A percentile compares a stretch with the other conserved stretches of the same genome.
These are phyloP conservation scores for Anthracocystis panici-leucophaei DNA, from an alignment of 1,284 basidiomycete species.

Conservation along the genomic window DNA sequence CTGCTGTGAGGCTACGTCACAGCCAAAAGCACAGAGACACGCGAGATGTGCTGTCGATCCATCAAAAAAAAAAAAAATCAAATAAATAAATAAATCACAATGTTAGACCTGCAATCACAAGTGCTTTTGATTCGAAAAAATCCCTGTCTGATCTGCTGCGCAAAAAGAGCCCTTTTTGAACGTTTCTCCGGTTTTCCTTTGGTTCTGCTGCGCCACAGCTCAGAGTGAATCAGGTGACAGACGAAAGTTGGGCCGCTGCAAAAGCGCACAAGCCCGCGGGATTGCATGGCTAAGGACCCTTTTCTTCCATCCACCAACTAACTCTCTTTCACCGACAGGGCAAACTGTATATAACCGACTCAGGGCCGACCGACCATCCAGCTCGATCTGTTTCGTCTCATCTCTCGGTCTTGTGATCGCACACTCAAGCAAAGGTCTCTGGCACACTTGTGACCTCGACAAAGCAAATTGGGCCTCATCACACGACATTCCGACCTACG, in stretches of 20 bases:
- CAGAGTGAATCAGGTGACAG: background rate
- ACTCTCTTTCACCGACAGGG: background rate
- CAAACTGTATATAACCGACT: too few relatives aligned
- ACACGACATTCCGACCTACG: slow-evolving; percentile 6
- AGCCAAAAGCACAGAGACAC: too few relatives aligned
- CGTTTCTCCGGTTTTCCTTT: background rate
- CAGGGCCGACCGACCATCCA: too few relatives aligned
- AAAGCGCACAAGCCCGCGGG: slow-evolving; percentile 5
- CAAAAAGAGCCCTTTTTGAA: too few relatives aligned
- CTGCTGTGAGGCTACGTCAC: too few relatives aligned
- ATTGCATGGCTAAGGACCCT: background rate
- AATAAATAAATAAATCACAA: too few relatives aligned
- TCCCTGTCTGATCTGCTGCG: too few relatives aligned
- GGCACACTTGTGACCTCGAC: too few relatives aligned
- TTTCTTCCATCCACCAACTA: slow-evolving; percentile 10
- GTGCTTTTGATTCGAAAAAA: too few relatives aligned
- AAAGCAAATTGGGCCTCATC: background rate
- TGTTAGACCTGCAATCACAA: too few relatives aligned
- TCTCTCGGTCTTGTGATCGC: background rate
- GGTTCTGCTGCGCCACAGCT: background rate
- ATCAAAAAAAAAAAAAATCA: too few relatives aligned
- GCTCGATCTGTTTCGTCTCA: background rate
- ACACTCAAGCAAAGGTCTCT: background rate
- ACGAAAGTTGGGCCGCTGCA: background rate
- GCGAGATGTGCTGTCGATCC: too few relatives aligned